A percentile compares a stretch with the other conserved stretches of the same genome.
phyloP scores from a whole-genome alignment of 257 asterid genomes.

The Ilex asprella region DNA sequence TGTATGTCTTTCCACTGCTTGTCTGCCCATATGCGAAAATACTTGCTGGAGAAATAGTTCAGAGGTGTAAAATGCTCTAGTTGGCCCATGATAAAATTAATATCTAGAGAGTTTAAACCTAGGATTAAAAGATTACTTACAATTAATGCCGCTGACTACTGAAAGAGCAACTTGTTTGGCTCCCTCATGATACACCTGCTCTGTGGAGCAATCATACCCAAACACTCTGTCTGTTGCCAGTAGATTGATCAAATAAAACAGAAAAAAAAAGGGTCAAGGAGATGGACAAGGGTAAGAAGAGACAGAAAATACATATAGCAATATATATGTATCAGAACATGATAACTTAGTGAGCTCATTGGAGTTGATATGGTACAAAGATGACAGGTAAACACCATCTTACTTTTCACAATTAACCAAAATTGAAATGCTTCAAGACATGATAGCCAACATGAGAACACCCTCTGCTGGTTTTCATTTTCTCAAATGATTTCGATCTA shows the following conservation, averaged over 20 bases:
- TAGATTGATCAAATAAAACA: neutral
- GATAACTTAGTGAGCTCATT: too few relatives aligned
- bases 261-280: neutral
- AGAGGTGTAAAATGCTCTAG: neutral
- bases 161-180: slow-evolving; percentile 80
- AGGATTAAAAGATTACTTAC: slow-evolving; percentile 39
- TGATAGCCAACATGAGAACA: too few relatives aligned
- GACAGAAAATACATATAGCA: neutral
- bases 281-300: neutral
- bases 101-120: neutral
- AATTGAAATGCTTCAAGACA: too few relatives aligned
- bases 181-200: slow-evolving; percentile 71
- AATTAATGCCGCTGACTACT: slow-evolving; percentile 73
- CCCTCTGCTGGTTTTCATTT: too few relatives aligned
- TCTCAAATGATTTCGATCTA: too few relatives aligned
- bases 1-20: slow-evolving; percentile 66
- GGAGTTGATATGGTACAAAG: too few relatives aligned
- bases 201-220: slow-evolving; percentile 49
- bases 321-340: too few relatives aligned
- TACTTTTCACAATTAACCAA: too few relatives aligned
- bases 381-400: too few relatives aligned
- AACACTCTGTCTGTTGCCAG: slow-evolving; percentile 66
- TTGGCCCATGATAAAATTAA: neutral
- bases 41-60: slow-evolving; percentile 46
- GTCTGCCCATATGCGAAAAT: slow-evolving; percentile 69